phyloP scores from a whole-genome alignment of 83 land plant species.

The Picea engelmannii region DNA sequence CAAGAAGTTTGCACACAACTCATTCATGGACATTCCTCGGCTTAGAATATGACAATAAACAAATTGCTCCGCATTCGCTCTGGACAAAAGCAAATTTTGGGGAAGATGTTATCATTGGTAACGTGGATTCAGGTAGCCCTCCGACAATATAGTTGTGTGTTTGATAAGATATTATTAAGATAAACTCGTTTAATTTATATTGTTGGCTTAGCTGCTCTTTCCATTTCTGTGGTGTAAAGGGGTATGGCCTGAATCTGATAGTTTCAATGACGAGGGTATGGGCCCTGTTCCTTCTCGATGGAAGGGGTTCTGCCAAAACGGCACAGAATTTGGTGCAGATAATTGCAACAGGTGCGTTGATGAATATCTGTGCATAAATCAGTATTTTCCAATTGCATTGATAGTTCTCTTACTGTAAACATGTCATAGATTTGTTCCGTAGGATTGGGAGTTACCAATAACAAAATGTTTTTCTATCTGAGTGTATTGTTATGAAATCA shows the following conservation, averaged over 20 bases:
- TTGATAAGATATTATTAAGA: background rate
- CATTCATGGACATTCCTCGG: background rate
- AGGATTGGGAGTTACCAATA: too few relatives aligned
- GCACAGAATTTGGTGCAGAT: too few relatives aligned
- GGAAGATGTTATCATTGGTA: constrained; percentile 41
- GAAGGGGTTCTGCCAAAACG: constrained; percentile 7
- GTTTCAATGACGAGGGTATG: constrained; percentile 12
- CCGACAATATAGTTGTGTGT: background rate
- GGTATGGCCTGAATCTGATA: constrained; percentile 17
- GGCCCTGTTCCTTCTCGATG: constrained; percentile 18
- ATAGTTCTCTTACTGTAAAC: too few relatives aligned
- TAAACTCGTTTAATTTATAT: background rate
- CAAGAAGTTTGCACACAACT: constrained; percentile 1
- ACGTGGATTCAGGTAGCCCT: constrained; percentile 44
- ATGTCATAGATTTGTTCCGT: too few relatives aligned
- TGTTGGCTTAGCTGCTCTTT: background rate
- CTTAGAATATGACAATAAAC: background rate
- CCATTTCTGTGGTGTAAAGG: background rate
- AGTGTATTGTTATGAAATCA: too few relatives aligned
- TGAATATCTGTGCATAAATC: too few relatives aligned
- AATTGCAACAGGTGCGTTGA: too few relatives aligned
- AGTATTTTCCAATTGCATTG: too few relatives aligned
- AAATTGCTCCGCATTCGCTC: constrained; percentile 7
- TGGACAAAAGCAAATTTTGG: constrained; percentile 33
- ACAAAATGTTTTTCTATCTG: too few relatives aligned